Conservation (phyloP, 208 protist species). For the Leishmania turanica region DNA sequence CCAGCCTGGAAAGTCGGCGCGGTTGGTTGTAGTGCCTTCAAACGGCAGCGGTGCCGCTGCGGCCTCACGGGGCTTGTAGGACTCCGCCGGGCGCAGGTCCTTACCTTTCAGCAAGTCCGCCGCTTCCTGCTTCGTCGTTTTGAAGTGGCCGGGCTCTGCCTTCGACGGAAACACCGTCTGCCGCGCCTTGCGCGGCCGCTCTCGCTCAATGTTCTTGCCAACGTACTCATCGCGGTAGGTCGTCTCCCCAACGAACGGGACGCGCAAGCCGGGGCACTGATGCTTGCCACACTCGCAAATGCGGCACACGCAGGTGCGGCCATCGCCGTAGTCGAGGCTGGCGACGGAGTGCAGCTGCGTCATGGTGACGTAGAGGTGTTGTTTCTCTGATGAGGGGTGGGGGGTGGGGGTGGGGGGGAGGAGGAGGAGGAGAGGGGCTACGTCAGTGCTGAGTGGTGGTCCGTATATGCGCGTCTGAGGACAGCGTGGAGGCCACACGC, state of each 20-base stretch:
- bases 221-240: conserved; percentile 90
- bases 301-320: conserved; percentile 87
- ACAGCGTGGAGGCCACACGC: not conserved
- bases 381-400: not conserved
- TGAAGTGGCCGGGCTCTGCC: conserved; percentile 86
- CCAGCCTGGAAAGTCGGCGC: conserved; percentile 88
- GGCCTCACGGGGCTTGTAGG: conserved; percentile 78
- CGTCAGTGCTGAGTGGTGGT: not conserved
- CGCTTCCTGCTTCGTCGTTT: conserved; percentile 90
- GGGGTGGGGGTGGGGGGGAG: not conserved
- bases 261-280: conserved; percentile 71
- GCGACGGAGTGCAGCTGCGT: conserved; percentile 87
- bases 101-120: conserved; percentile 78
- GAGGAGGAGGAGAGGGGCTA: not conserved
- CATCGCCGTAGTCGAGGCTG: conserved; percentile 90
- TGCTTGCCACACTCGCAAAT: conserved; percentile 91
- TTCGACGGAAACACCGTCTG: conserved; percentile 69
- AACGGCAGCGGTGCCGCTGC: conserved; percentile 70
- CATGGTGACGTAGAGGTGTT: conserved; percentile 37
- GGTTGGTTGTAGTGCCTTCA: conserved; percentile 84
- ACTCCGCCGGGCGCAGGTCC: conserved; percentile 76
- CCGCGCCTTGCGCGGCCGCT: conserved; percentile 41
- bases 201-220: conserved; percentile 69
- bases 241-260: conserved; percentile 85
- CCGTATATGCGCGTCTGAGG: not conserved